phyloP scores from a whole-genome alignment of 208 protist genomes.

The Wallacemonas collosoma region DNA sequence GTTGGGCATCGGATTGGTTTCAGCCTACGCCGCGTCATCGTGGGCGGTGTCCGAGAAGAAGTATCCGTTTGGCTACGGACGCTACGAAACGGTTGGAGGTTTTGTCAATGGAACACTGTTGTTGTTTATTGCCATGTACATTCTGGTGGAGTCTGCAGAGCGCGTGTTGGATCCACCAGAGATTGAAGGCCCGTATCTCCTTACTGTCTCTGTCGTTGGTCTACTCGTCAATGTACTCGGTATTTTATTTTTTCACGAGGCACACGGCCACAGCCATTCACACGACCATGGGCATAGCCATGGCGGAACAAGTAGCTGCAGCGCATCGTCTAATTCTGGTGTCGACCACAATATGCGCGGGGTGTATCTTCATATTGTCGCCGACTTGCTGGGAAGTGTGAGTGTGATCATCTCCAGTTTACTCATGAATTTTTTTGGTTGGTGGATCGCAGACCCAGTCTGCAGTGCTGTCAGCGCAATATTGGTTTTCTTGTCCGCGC shows the following conservation, averaged over 20 bases:
- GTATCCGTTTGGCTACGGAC: constrained; percentile 79
- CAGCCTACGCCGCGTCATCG: constrained; percentile 88
- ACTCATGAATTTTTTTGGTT: constrained; percentile 61
- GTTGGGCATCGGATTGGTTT: constrained; percentile 93
- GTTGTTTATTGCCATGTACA: constrained; percentile 75
- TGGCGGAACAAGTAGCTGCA: constrained; percentile 24
- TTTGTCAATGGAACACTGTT: constrained; percentile 90
- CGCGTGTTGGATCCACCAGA: constrained; percentile 77
- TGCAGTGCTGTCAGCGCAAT: constrained; percentile 70
- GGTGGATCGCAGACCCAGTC: constrained; percentile 75
- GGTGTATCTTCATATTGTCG: constrained; percentile 89
- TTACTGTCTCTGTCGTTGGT: constrained; percentile 79
- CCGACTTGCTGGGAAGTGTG: constrained; percentile 85
- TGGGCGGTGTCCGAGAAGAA: constrained; percentile 83
- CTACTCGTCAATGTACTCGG: constrained; percentile 86
- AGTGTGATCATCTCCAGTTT: constrained; percentile 85
- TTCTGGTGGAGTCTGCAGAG: constrained; percentile 83
- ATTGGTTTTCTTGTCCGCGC: constrained; percentile 70
- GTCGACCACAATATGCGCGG: constrained; percentile 85
- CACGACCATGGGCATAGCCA: constrained; percentile 55
- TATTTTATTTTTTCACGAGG: constrained; percentile 84
- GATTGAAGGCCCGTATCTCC: constrained; percentile 75
- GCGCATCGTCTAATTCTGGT: constrained; percentile 13
- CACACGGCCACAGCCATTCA: constrained; percentile 47
- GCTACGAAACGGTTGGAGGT: constrained; percentile 83